Percentiles rank a stretch among this genome's conserved stretches.
Evolutionary conservation across 1,139 yeast genomes (phyloP).

Genomic region (Kurtzmaniella quercitrusa): DNA sequence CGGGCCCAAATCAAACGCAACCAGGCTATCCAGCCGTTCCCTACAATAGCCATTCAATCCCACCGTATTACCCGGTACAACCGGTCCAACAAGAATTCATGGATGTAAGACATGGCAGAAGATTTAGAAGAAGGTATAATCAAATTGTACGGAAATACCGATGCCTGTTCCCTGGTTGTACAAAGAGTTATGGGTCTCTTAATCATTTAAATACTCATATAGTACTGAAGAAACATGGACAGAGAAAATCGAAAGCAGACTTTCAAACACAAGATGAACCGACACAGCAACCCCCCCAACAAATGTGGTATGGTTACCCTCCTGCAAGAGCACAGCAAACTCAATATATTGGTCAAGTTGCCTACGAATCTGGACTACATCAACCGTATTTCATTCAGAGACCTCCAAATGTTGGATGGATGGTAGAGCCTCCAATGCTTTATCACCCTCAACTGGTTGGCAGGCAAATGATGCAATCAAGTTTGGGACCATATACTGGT

Average conservation of each 20-base stretch:
- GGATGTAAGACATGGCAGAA: slow-evolving; percentile 24
- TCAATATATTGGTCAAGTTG: slow-evolving; percentile 1
- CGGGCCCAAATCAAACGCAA: not conserved
- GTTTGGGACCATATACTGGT: not conserved
- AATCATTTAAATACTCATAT: slow-evolving; percentile 79
- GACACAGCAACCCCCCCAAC: not conserved
- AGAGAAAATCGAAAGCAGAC: slow-evolving; percentile 64
- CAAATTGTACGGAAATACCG: slow-evolving; percentile 66
- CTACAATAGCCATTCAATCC: not conserved
- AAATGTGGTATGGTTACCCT: slow-evolving; percentile 3
- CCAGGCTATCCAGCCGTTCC: not conserved
- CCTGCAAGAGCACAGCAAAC: slow-evolving; percentile 1
- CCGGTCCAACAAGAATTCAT: slow-evolving; percentile 5
- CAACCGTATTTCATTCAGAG: slow-evolving; percentile 1
- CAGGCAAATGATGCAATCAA: slow-evolving; percentile 1
- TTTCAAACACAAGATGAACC: slow-evolving; percentile 31
- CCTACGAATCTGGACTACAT: not conserved
- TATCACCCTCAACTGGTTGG: slow-evolving; percentile 1
- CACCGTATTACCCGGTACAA: slow-evolving; percentile 6
- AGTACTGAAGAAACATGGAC: slow-evolving; percentile 68
- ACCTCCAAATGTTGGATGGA: slow-evolving; percentile 1
- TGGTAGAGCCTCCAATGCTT: slow-evolving; percentile 2
- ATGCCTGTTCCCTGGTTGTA: slow-evolving; percentile 58
- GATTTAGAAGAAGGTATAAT: slow-evolving; percentile 65
- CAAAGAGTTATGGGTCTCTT: slow-evolving; percentile 70